A percentile compares a stretch with the other conserved stretches of the same genome.
phyloP scores from a whole-genome alignment of 2,329 filamentous ascomycete species.

The Alternaria tenuissima region DNA sequence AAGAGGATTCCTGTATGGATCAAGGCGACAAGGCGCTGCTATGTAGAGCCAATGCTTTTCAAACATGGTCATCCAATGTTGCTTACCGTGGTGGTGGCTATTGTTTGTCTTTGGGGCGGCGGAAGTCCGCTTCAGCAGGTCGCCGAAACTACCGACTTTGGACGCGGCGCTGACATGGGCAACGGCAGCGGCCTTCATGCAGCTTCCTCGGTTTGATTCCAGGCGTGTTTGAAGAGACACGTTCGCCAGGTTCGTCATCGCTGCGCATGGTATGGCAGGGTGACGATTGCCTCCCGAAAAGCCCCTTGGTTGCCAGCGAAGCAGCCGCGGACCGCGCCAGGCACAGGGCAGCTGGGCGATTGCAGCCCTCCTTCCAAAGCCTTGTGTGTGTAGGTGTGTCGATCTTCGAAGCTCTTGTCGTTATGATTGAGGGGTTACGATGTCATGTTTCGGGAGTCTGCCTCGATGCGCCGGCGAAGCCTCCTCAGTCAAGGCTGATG shows the following conservation, averaged over 20 bases:
- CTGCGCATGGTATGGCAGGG: background rate
- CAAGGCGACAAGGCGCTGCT: background rate
- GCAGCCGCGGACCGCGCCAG: background rate
- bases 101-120: background rate
- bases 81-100: background rate
- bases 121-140: background rate
- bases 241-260: background rate
- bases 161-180: background rate
- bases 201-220: background rate
- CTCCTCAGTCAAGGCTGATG: background rate
- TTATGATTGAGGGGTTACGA: background rate
- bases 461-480: background rate
- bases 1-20: slow-evolving; percentile 1
- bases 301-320: background rate
- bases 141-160: background rate
- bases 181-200: background rate
- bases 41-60: background rate
- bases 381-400: background rate
- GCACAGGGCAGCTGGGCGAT: background rate
- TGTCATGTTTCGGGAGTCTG: background rate
- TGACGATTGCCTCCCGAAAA: background rate
- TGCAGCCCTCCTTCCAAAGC: background rate
- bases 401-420: background rate
- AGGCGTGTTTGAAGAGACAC: background rate
- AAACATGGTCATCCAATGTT: background rate